Conservation (phyloP, 2,329 filamentous ascomycete genomes). For the Venturia nashicola region DNA sequence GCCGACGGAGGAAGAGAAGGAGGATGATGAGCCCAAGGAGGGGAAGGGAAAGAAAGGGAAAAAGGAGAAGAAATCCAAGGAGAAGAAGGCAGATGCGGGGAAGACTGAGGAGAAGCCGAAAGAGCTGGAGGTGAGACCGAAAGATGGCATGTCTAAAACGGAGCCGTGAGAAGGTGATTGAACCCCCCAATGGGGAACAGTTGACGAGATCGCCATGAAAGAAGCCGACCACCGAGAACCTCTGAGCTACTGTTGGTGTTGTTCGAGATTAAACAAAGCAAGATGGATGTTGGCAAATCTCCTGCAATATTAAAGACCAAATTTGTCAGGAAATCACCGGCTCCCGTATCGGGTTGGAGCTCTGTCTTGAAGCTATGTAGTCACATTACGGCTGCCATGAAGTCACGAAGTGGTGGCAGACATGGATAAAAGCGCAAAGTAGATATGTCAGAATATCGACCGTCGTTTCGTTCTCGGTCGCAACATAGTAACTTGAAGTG, state of each 20-base stretch:
- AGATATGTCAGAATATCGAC: not conserved
- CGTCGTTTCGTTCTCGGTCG: not conserved
- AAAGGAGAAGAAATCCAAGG: constrained; percentile 2
- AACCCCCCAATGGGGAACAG: not conserved
- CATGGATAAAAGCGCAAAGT: not conserved
- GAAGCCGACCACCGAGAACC: not conserved
- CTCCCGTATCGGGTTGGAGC: not conserved
- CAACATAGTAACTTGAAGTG: not conserved
- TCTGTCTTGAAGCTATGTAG: not conserved
- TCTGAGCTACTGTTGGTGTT: not conserved
- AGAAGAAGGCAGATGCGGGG: not conserved
- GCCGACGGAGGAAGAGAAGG: not conserved
- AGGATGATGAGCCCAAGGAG: not conserved
- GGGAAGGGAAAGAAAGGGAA: not conserved
- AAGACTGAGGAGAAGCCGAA: not conserved
- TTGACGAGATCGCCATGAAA: too few species aligned
- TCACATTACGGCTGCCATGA: not conserved
- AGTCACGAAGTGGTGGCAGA: not conserved
- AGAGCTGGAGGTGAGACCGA: not conserved
- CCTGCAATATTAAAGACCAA: not conserved
- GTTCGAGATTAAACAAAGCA: not conserved
- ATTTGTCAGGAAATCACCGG: not conserved
- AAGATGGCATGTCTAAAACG: not conserved
- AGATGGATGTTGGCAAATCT: not conserved
- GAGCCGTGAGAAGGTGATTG: not conserved